These are phyloP conservation scores for Sporothrix phasma DNA, from an alignment of 2,329 filamentous ascomycete genomes.

Conservation along the genomic window DNA sequence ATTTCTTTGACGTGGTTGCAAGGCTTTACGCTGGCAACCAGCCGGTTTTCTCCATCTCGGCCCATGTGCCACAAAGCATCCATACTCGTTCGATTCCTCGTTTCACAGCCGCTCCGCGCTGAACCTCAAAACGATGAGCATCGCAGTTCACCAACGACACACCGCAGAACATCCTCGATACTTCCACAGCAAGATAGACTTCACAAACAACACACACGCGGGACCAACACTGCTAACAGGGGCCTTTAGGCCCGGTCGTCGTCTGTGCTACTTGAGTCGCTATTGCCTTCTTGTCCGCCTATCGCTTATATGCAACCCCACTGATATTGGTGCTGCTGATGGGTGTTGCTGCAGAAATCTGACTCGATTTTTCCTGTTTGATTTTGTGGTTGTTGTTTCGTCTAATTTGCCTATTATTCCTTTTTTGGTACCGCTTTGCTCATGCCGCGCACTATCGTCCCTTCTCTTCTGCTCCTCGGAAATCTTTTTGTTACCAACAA, in stretches of 20 bases:
- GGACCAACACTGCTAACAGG: neutral
- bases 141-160: neutral
- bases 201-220: neutral
- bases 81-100: neutral
- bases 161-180: neutral
- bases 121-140: neutral
- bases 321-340: neutral
- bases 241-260: neutral
- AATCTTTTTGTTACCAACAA: neutral
- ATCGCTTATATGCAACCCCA: slow-evolving; percentile 18
- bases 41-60: neutral
- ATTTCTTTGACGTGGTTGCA: neutral
- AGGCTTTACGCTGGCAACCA: too few species aligned
- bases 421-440: neutral
- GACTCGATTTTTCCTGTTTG: neutral
- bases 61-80: neutral
- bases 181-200: neutral
- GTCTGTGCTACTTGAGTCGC: neutral
- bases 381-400: neutral
- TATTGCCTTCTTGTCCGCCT: slow-evolving; percentile 5
- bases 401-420: neutral
- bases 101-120: neutral
- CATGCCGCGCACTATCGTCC: neutral
- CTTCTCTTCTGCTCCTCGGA: too few species aligned
- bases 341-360: slow-evolving; percentile 1